A percentile compares a stretch with the other conserved stretches of the same genome.
phyloP scores from a whole-genome alignment of 176 grass and related monocot species.

The Raddia distichophylla region DNA sequence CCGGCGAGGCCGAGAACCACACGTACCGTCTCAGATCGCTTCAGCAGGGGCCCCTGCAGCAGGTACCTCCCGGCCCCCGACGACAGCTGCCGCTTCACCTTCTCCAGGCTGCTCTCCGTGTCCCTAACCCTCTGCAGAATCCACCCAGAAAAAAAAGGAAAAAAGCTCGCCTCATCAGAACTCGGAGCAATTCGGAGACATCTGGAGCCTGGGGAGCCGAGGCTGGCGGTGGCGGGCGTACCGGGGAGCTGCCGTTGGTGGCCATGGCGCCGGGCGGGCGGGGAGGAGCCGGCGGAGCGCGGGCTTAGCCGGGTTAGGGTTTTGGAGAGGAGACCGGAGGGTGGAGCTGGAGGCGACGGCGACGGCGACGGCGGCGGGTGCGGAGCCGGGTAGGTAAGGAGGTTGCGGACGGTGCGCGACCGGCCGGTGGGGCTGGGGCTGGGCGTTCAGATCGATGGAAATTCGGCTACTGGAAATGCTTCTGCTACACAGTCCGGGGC shows the following conservation, averaged over 20 bases:
- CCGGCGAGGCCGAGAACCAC: background rate
- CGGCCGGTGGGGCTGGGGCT: constrained; percentile 30
- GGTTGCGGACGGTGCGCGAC: constrained; percentile 22
- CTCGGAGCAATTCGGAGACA: background rate
- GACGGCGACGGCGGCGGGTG: background rate
- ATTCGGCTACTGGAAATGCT: constrained; percentile 35
- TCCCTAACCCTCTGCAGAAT: constrained; percentile 52
- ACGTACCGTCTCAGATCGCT: constrained; percentile 97
- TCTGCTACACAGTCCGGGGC: constrained; percentile 25
- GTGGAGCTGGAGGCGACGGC: background rate
- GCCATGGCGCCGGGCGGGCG: constrained; percentile 39
- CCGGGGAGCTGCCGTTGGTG: constrained; percentile 69
- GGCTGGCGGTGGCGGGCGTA: constrained; percentile 30
- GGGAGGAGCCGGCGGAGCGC: background rate
- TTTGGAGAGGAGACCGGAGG: constrained; percentile 28
- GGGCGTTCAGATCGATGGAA: constrained; percentile 52
- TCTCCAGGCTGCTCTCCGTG: constrained; percentile 81
- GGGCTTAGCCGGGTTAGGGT: constrained; percentile 14
- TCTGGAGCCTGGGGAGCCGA: background rate
- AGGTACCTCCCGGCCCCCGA: constrained; percentile 83
- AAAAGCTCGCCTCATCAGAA: constrained; percentile 4
- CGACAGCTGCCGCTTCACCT: constrained; percentile 92
- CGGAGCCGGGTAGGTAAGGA: constrained; percentile 21
- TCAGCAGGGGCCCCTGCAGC: constrained; percentile 86
- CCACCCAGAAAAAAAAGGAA: no score